A percentile compares a stretch with the other conserved stretches of the same genome.
Conservation (phyloP, 1,284 basidiomycete species). For the Moniliophthora roreri region DNA sequence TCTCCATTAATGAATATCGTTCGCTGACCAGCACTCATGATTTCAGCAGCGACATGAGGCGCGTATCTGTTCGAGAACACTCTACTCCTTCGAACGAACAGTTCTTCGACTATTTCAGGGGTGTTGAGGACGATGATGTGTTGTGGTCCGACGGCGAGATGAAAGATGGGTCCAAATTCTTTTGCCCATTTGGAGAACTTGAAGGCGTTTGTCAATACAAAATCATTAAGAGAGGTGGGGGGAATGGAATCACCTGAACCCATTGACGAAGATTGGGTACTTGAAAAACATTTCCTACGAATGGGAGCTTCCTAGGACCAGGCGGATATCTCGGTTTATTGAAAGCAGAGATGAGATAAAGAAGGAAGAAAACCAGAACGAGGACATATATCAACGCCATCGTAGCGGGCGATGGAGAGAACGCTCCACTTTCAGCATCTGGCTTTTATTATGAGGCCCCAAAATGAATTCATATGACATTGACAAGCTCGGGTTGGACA, state of each 20-base stretch:
- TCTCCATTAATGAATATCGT: neutral
- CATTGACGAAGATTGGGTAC: neutral
- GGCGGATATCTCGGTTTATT: too few species aligned
- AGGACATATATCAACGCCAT: too few species aligned
- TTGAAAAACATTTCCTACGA: neutral
- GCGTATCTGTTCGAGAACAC: neutral
- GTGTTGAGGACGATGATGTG: slow-evolving; percentile 1
- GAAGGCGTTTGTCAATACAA: neutral
- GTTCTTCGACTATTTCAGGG: neutral
- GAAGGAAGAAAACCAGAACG: too few species aligned
- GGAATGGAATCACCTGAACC: neutral
- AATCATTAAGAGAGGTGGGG: neutral
- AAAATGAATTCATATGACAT: too few species aligned
- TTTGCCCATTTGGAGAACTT: slow-evolving; percentile 1
- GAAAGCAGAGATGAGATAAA: too few species aligned
- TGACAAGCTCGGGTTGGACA: too few species aligned
- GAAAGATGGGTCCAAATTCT: neutral
- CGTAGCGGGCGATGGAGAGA: too few species aligned
- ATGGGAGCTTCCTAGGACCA: neutral
- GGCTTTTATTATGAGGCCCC: too few species aligned
- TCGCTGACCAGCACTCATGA: neutral
- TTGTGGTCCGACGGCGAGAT: neutral
- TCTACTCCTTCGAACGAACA: neutral
- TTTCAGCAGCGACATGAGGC: neutral
- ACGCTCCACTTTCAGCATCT: too few species aligned